A percentile compares a stretch with the other conserved stretches of the same genome.
Evolutionary conservation across 2,329 filamentous ascomycete genomes (phyloP).

Genomic region (Fusarium sp.): DNA sequence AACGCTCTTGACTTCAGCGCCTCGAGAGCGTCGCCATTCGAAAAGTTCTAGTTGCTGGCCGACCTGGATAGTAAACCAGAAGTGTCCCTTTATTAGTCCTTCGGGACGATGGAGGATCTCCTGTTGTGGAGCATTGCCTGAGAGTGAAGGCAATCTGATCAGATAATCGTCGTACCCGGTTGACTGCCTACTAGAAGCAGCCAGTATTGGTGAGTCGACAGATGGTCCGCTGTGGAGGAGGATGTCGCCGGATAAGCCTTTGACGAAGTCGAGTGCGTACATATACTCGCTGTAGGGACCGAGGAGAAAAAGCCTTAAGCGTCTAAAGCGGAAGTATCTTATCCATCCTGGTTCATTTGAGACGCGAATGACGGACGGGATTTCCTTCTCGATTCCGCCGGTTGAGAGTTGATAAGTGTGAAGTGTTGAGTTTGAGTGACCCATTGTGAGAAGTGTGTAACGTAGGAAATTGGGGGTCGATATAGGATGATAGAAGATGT

Average conservation of each 20-base stretch:
- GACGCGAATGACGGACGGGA: constrained; percentile 21
- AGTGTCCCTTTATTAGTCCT: constrained; percentile 11
- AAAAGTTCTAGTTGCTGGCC: constrained; percentile 29
- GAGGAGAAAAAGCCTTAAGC: no score
- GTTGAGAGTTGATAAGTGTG: constrained; percentile 5
- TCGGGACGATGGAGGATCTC: constrained; percentile 25
- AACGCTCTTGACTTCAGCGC: constrained; percentile 32
- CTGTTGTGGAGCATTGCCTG: background rate
- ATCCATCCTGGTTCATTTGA: constrained; percentile 19
- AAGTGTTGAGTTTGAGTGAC: constrained; percentile 29
- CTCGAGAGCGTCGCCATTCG: constrained; percentile 38
- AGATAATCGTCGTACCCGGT: constrained; percentile 13
- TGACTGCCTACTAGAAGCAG: background rate
- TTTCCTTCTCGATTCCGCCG: background rate
- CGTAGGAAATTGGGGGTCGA: background rate
- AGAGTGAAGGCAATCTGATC: constrained; percentile 19
- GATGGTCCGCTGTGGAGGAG: constrained; percentile 28
- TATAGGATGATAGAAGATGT: background rate
- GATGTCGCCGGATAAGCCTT: constrained; percentile 26
- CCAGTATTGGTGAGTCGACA: constrained; percentile 8
- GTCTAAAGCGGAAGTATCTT: no score
- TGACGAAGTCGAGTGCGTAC: constrained; percentile 19
- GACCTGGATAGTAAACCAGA: constrained; percentile 36
- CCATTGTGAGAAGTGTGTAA: constrained; percentile 21
- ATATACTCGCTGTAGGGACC: constrained; percentile 21